Conservation (phyloP, 768 basidiomycete species). For the Trametes maxima region DNA sequence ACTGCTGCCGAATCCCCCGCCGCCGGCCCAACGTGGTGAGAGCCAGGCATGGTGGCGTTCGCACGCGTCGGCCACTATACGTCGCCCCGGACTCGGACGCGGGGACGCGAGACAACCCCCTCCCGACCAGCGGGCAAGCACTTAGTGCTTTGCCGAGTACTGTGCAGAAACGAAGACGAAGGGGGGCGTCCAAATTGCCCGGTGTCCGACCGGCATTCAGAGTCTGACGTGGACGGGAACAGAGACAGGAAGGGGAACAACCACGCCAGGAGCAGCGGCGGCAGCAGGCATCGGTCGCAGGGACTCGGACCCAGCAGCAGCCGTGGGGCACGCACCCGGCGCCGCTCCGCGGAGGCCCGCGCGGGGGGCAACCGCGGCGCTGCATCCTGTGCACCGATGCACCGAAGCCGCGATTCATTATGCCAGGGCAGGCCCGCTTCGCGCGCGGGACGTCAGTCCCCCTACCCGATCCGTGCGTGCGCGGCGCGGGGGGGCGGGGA, state of each 20-base stretch:
- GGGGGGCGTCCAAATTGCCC: too few species aligned
- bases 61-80: conserved; percentile 16
- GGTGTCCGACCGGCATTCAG: conserved; percentile 7
- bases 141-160: too few species aligned
- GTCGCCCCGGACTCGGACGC: conserved; percentile 6
- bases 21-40: not conserved
- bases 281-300: not conserved
- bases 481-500: too few species aligned
- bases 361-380: not conserved
- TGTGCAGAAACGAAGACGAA: too few species aligned
- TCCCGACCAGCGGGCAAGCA: too few species aligned
- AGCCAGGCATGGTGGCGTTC: conserved; percentile 1
- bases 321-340: not conserved
- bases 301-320: too few species aligned
- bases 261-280: not conserved
- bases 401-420: too few species aligned
- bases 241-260: not conserved
- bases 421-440: not conserved
- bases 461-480: not conserved
- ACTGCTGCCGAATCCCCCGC: not conserved
- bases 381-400: too few species aligned
- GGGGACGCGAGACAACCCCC: conserved; percentile 3
- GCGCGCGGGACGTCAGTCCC: not conserved
- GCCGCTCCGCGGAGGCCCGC: not conserved
- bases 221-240: not conserved